Percentiles rank a stretch among this genome's conserved stretches.
These are phyloP conservation scores for Apiotrichum sp. DNA, from an alignment of 1,284 basidiomycete genomes.

Conservation along the genomic window DNA sequence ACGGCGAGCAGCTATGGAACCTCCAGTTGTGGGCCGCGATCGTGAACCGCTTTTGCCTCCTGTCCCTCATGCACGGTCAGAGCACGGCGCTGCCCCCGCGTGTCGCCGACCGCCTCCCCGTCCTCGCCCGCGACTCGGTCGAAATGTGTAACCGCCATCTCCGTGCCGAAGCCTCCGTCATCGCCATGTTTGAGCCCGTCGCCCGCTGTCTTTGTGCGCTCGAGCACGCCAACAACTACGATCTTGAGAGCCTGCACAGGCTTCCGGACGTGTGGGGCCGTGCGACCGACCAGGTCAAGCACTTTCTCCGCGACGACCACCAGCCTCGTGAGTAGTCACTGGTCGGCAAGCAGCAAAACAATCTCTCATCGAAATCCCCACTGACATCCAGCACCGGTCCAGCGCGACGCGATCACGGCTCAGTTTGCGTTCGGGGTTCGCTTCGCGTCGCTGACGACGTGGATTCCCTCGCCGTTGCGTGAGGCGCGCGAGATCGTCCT, in stretches of 20 bases:
- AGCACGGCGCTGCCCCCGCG: neutral
- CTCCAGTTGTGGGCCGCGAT: conserved; percentile 16
- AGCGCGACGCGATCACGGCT: conserved; percentile 8
- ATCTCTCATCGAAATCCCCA: neutral
- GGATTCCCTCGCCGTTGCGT: conserved; percentile 14
- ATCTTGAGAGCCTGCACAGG: neutral
- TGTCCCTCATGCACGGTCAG: conserved; percentile 8
- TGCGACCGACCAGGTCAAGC: neutral
- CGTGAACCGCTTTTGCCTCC: conserved; percentile 13
- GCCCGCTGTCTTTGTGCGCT: neutral
- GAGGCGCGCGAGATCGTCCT: conserved; percentile 5
- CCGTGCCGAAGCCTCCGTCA: conserved; percentile 6
- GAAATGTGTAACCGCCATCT: conserved; percentile 12
- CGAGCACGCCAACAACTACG: conserved; percentile 4
- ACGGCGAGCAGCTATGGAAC: conserved; percentile 8
- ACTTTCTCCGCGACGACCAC: neutral
- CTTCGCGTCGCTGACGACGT: conserved; percentile 6
- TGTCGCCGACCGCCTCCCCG: conserved; percentile 8
- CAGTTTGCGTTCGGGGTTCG: conserved; percentile 9
- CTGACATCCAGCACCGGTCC: conserved; percentile 4
- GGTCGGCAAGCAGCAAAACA: too few relatives aligned
- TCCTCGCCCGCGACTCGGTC: conserved; percentile 5
- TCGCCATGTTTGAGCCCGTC: conserved; percentile 8
- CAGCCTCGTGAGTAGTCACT: neutral
- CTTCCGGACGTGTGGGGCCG: conserved; percentile 1